Evolutionary conservation across 1,284 basidiomycete genomes (phyloP), one percentile per base, ranked within the genome.

Genomic region (Cutaneotrichosporon spelunceum): DNA sequence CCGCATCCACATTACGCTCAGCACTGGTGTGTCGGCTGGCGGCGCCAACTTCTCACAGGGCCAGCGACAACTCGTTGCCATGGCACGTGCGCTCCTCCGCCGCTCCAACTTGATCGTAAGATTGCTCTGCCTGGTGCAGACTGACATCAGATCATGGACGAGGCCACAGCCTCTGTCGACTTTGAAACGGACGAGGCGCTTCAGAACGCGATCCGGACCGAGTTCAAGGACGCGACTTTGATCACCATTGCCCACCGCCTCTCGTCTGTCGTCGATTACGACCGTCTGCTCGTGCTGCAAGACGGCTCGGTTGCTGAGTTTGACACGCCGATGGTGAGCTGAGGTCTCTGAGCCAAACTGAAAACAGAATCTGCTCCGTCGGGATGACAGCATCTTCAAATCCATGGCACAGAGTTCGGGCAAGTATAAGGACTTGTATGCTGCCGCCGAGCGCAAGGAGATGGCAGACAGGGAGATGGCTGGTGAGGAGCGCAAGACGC

Each of bases 31-130:
- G 2, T 88, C 88, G 0, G 82, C 88, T 1, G 89, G 89, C 1
- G 91, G 91, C 6, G 83, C 84, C 59, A 92, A 92, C 78, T 90
- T 93, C 71, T 90, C 88, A 2, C 88, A 89, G 63, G 91, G 91
- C 4, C 90, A 94, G 70, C 75, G 89, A 21, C 91, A 93, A 76
- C 82, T 93, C 3, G 84, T 93, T 24, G 88, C 90, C 19, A 78
- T 81, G 71, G 79, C 79, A 0, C 83, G 89, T 19, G 89, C 89
- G 0, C 82, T 93, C 16, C 81, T 94, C 10, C 82, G 89, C 10
- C 83, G 85, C 7, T 89, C 87, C 64, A 84, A 87, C 19, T 85
- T 93, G 63, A 87, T 93, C 57, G 72, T 76, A 56, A 68, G 75
- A 66, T 27, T 1, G 6, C 2, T 1, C 11, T 71, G 66, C 6